Evolutionary conservation across 2,329 filamentous ascomycete species (phyloP), one percentile per base, ranked within the genome.

Genomic region (Lecanosticta acicola): DNA sequence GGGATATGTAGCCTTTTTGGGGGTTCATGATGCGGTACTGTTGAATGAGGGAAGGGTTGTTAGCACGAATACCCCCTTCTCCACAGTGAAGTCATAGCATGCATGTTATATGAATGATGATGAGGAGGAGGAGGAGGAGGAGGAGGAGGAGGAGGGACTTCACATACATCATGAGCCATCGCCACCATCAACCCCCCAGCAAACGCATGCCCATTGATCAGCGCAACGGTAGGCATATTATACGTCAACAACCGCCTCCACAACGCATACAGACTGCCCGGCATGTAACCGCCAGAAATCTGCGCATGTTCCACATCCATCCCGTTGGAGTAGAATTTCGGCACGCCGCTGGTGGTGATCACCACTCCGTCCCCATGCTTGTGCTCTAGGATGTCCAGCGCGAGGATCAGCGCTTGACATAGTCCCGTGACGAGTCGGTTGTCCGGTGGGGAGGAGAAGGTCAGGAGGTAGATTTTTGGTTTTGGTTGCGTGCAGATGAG

Each of bases 261-360:
- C 1, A 90, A 64, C 11, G 71, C 71, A 67, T 81, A 89, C 9
- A 89, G 67, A 41, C 73, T 71, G 10, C 73, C 64, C 1, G 78
- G 68, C 58, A 80, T 79, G 71, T 85, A 91, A 2, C 24, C 11
- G 11, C 24, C 5, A n/a, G n/a, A n/a, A n/a, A n/a, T n/a, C n/a
- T n/a, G n/a, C n/a, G 81, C 83, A 61, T 85, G 78, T 32, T 80
- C 74, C 11, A 90, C 76, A 64, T 93, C 85, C n/a, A 93, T 75
- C 0, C 87, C 87, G 68, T 91, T 91, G 65, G 78, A 83, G 71
- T 85, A 93, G 73, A 91, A 91, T 40, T 93, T 93, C 41, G 72
- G 64, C 48, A 90, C 84, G 39, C 75, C 78, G 34, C 81, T 85
- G 0, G 86, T 91, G 3, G 86, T 91, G 48, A 90, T 71, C 11